A percentile compares a stretch with the other conserved stretches of the same genome.
Evolutionary conservation across 495 filamentous ascomycete species (phyloP).

Genomic region (Penicillium paradoxum): DNA sequence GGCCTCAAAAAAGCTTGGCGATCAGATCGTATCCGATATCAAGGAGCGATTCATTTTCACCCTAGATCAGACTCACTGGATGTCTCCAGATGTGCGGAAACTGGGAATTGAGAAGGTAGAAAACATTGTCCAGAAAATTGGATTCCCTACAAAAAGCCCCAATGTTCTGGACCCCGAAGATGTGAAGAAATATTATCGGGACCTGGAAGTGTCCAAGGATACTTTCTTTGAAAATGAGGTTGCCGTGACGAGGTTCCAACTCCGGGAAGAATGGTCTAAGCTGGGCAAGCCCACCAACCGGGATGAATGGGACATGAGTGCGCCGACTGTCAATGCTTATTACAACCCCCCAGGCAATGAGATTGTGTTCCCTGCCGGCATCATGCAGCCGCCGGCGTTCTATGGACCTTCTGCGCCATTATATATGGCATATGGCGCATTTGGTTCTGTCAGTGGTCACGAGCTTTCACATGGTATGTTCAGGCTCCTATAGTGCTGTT

Average conservation of each 20-base stretch:
- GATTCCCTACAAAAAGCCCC: constrained; percentile 63
- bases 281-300: constrained; percentile 59
- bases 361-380: constrained; percentile 68
- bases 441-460: constrained; percentile 67
- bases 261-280: constrained; percentile 49
- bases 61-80: constrained; percentile 58
- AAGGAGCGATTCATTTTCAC: constrained; percentile 59
- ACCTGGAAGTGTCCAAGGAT: constrained; percentile 46
- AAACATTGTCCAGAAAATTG: constrained; percentile 70
- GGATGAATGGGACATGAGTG: constrained; percentile 59
- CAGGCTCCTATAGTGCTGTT: neutral
- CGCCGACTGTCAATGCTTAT: constrained; percentile 58
- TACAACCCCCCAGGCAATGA: constrained; percentile 61
- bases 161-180: constrained; percentile 55
- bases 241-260: constrained; percentile 43
- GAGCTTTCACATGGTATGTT: constrained; percentile 61
- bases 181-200: constrained; percentile 54
- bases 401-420: constrained; percentile 54
- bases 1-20: constrained; percentile 59
- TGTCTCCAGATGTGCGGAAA: constrained; percentile 60
- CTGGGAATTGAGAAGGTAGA: constrained; percentile 62
- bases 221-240: constrained; percentile 59
- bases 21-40: constrained; percentile 66
- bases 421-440: constrained; percentile 66
- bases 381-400: constrained; percentile 68